A percentile compares a stretch with the other conserved stretches of the same genome.
These are phyloP conservation scores for Mucor plumbeus DNA, from an alignment of 371 early-diverging fungal species.

Conservation along the genomic window DNA sequence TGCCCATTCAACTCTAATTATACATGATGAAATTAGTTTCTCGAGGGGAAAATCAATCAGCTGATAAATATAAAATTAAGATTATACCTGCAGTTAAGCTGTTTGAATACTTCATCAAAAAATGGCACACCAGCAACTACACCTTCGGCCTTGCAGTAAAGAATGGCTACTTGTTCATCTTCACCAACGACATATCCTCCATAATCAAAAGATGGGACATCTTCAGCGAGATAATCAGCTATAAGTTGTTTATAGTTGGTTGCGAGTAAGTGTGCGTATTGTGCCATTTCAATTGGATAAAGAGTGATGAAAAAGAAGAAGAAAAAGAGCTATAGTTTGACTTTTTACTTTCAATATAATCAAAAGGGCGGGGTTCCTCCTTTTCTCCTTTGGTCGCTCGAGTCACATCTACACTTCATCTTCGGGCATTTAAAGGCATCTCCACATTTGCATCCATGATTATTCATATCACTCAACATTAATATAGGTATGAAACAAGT, in stretches of 20 bases:
- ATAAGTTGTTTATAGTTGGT: slow-evolving; percentile 72
- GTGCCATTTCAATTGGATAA: slow-evolving; percentile 31
- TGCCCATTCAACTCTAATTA: slow-evolving; percentile 81
- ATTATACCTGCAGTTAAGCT: slow-evolving; percentile 83
- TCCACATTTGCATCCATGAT: not conserved
- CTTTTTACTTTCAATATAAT: not conserved
- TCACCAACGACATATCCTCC: slow-evolving; percentile 97
- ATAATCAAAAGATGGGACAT: slow-evolving; percentile 96
- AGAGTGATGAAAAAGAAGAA: not conserved
- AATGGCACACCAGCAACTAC: slow-evolving; percentile 96
- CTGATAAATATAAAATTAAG: not conserved
- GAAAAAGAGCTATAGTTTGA: not conserved
- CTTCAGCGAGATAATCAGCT: slow-evolving; percentile 88
- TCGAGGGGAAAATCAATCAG: not conserved
- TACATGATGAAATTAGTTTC: not conserved
- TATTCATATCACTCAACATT: no score
- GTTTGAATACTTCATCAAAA: slow-evolving; percentile 92
- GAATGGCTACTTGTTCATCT: slow-evolving; percentile 77
- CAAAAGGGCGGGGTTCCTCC: not conserved
- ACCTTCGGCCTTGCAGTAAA: slow-evolving; percentile 92
- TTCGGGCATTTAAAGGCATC: slow-evolving; percentile 1
- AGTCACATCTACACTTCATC: slow-evolving; percentile 3
- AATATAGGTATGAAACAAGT: no score
- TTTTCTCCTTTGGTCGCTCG: not conserved
- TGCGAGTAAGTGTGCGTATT: slow-evolving; percentile 72